Evolutionary conservation across 2,329 filamentous ascomycete genomes (phyloP), one percentile per base, ranked within the genome.

Genomic region (Phialophora macrospora): DNA sequence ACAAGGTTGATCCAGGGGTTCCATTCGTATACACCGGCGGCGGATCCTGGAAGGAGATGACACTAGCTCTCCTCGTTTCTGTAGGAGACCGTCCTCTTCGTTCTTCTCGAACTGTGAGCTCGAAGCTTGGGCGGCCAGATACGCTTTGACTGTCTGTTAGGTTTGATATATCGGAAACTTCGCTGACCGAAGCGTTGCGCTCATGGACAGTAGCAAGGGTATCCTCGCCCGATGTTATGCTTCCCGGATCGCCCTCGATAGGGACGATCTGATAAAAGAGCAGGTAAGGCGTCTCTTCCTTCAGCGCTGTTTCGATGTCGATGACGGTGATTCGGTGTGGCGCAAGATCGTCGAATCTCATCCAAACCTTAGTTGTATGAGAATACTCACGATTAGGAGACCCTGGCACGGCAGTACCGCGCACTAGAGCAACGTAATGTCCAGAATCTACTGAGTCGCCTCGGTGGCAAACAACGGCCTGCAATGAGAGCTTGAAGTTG

Each of bases 231-330:
- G 74, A 60, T 54, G 75, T 76, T 52, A 73, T 73, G 46, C 75
- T 72, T 5, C 74, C 75, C 20, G 77, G 77, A 68, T 90, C 85
- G 63, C 93, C 90, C 32, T 92, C 87, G 73, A 96, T 92, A 0
- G 94, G 93, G 32, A 96, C 86, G 48, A 98, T 91, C 76, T 97
- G 94, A 74, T 97, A 99, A 77, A 98, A 98, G 0, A 99, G 82
- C 6, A 98, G 84, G 75, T 98, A 98, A 0, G 95, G 94, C 76
- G 92, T 96, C 76, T 97, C 93, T n/a, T 90, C 85, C 71, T 87
- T 89, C 57, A 98, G 80, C 0, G 91, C 89, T 71, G 89, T 80
- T 67, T 91, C 88, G 68, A 97, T 90, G 73, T 96, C 87, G 56
- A 97, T 88, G 62, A 90, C 84, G 0, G 83, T 84, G 2, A 98